Evolutionary conservation across 2,329 filamentous ascomycete species (phyloP).

Genomic region (Fonsecaea monophora): DNA sequence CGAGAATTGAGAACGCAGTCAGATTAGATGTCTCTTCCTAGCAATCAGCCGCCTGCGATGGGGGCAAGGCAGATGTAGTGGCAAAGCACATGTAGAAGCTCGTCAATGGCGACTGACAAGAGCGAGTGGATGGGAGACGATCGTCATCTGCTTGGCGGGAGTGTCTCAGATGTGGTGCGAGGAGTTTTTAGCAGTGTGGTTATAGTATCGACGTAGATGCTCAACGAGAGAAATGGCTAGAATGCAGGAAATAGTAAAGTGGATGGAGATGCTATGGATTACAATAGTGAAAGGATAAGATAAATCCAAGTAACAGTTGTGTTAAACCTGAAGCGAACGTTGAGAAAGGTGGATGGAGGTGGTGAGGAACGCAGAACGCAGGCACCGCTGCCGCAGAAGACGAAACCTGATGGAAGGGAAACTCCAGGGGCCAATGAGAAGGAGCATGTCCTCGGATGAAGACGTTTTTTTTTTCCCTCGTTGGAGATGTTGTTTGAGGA

Average conservation of each 20-base stretch:
- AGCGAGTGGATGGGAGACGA: not conserved
- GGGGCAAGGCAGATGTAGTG: not conserved
- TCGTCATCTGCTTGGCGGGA: slow-evolving; percentile 10
- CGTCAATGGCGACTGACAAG: slow-evolving; percentile 7
- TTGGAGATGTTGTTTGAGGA: slow-evolving; percentile 14
- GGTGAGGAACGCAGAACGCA: not conserved
- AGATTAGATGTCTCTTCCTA: not conserved
- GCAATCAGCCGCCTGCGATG: not conserved
- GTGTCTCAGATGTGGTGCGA: slow-evolving; percentile 17
- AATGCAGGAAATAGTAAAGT: not conserved
- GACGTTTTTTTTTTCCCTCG: not conserved
- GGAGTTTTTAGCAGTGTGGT: not conserved
- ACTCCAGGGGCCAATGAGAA: not conserved
- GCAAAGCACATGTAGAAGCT: slow-evolving; percentile 6
- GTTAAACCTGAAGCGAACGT: slow-evolving; percentile 6
- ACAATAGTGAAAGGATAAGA: not conserved
- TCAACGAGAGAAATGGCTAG: not conserved
- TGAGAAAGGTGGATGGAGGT: slow-evolving; percentile 7
- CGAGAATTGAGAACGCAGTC: not conserved
- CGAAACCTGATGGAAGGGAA: not conserved
- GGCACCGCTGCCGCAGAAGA: not conserved
- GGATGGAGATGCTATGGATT: not conserved
- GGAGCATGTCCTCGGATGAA: not conserved
- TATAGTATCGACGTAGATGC: not conserved
- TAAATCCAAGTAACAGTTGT: not conserved